Base-by-base conservation (phyloP, 768 basidiomycete species). In the Kwoniella sp. region DNA sequence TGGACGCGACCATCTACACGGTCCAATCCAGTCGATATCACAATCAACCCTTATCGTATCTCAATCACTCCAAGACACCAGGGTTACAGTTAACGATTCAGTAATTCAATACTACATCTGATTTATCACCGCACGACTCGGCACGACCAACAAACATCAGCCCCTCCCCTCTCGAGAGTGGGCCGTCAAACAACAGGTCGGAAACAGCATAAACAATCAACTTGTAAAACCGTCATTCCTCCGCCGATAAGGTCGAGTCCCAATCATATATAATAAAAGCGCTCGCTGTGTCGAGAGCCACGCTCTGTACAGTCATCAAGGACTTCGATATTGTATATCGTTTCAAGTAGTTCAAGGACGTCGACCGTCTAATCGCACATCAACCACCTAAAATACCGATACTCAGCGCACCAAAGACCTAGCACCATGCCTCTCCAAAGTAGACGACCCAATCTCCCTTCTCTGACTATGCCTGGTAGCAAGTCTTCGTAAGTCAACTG, bases 381-480 rank as follows among this genome's bases (percentile, higher is more conserved):
- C 41, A 20, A 45, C 8, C 17, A 45, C 20, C 23, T 8, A 4
- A 55, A 25, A 48, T 17, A 48, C 47, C 47, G 20, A 7, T 48
- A 30, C 23, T n/a, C 0, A 47, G 37, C 37, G 2, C 41, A 13
- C 26, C 17, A 55, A 25, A 2, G 15, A 12, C 54, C 26, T 26
- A 34, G 34, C 62, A 31, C n/a, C 29, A 66, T 66, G 65, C 65
- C 65, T 61, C 30, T 66, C 20, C 65, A 66, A 37, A 51, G 53
- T 20, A 47, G 65, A 61, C 28, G 65, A 61, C 65, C 65, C 1
- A 61, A 66, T 23, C 41, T 66, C 11, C 65, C 65, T 37, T 34
- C 65, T 4, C 47, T 66, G 1, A 25, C 30, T 25, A 23, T 66
- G 15, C 65, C 65, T n/a, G 52, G 41, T 28, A 34, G 30, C 7